phyloP scores from a whole-genome alignment of 306 rosid species.

The Ormosia emarginata region DNA sequence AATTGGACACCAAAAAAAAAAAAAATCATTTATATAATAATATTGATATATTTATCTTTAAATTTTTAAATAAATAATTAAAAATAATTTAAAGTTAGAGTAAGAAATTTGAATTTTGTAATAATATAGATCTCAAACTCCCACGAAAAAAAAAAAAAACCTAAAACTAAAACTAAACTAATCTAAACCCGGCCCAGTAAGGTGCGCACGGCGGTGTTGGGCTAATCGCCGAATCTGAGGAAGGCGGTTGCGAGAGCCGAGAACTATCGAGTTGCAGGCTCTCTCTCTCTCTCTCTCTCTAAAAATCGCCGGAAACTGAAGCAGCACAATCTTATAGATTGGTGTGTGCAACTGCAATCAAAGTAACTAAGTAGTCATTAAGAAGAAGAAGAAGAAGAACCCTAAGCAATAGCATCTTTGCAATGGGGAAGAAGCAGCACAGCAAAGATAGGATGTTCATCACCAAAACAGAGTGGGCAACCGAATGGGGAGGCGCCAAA shows the following conservation, averaged over 20 bases:
- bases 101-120: too few species aligned
- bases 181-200: background rate
- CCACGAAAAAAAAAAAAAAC: too few species aligned
- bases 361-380: background rate
- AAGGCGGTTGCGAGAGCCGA: slow-evolving; percentile 8
- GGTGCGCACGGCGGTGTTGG: slow-evolving; percentile 3
- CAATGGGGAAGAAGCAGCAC: slow-evolving; percentile 96
- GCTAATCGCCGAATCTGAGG: background rate
- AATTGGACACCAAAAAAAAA: too few species aligned
- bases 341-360: background rate
- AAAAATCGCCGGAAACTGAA: slow-evolving; percentile 10
- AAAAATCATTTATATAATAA: too few species aligned
- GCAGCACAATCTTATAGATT: background rate
- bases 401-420: background rate
- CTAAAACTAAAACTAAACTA: too few species aligned
- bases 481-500: slow-evolving; percentile 98
- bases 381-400: slow-evolving; percentile 21
- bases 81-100: too few species aligned
- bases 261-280: background rate
- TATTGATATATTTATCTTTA: too few species aligned
- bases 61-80: too few species aligned
- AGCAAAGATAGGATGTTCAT: slow-evolving; percentile 93
- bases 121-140: too few species aligned
- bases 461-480: slow-evolving; percentile 98
- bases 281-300: background rate